Evolutionary conservation across 208 protist species (phyloP).

Genomic region (Herpetomonas tarakana): DNA sequence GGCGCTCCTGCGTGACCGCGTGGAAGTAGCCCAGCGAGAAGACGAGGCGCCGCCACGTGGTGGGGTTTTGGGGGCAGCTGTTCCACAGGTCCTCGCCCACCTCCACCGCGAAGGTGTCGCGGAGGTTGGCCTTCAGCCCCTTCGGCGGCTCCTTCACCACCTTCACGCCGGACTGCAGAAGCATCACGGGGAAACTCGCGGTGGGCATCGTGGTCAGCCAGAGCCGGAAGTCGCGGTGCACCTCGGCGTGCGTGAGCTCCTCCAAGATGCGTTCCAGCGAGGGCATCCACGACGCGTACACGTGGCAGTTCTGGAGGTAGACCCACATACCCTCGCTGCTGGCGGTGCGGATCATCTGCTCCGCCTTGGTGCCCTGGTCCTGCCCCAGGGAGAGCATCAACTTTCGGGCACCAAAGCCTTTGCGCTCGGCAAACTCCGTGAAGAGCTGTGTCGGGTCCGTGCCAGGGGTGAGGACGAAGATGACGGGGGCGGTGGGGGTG

Average conservation of each 20-base stretch:
- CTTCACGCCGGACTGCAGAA: conserved; percentile 96
- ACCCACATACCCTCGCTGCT: conserved; percentile 90
- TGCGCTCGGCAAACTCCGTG: conserved; percentile 91
- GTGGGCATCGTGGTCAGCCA: conserved; percentile 97
- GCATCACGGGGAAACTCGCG: conserved; percentile 88
- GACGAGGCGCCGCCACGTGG: conserved; percentile 92
- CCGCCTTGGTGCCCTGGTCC: conserved; percentile 92
- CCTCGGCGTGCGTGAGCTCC: conserved; percentile 56
- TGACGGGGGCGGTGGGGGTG: conserved; percentile 85
- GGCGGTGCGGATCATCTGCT: conserved; percentile 84
- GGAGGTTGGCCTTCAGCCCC: conserved; percentile 94
- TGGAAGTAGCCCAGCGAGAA: conserved; percentile 96
- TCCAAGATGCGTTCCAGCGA: conserved; percentile 91
- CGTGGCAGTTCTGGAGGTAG: conserved; percentile 96
- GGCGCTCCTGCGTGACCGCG: conserved; percentile 91
- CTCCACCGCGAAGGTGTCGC: conserved; percentile 71
- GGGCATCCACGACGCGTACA: conserved; percentile 94
- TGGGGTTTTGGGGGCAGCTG: conserved; percentile 69
- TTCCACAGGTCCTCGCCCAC: conserved; percentile 84
- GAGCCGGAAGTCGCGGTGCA: conserved; percentile 93
- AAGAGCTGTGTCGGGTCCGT: conserved; percentile 94
- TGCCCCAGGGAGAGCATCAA: conserved; percentile 95
- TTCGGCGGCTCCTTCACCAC: conserved; percentile 97
- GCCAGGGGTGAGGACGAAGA: conserved; percentile 94
- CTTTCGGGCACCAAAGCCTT: conserved; percentile 87